phyloP scores from a whole-genome alignment of 2,329 filamentous ascomycete species.

The Raffaelea arxii region DNA sequence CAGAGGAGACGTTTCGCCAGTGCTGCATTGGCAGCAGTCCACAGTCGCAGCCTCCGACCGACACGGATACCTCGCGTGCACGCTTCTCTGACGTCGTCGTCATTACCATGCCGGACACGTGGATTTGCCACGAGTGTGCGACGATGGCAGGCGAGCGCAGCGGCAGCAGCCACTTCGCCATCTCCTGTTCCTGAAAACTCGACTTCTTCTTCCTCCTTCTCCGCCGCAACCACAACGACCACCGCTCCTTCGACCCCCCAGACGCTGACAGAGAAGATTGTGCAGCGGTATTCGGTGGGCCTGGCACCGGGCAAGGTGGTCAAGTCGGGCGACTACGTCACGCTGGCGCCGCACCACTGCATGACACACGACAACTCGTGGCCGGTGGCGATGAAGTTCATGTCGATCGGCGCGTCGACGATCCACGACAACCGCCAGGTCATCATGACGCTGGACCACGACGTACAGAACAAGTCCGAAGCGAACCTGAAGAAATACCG shows the following conservation, averaged over 20 bases:
- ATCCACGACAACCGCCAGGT: slow-evolving; percentile 64
- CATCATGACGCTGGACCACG: slow-evolving; percentile 79
- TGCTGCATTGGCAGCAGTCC: slow-evolving; percentile 1
- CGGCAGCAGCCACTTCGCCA: background rate
- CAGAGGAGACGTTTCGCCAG: slow-evolving; percentile 5
- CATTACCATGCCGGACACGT: slow-evolving; percentile 46
- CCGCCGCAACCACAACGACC: slow-evolving; percentile 12
- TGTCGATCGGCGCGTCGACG: slow-evolving; percentile 68
- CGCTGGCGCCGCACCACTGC: slow-evolving; percentile 58
- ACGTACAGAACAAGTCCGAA: slow-evolving; percentile 74
- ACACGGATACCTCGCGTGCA: background rate
- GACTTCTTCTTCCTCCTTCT: no score
- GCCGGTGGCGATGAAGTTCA: slow-evolving; percentile 57
- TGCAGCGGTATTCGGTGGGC: slow-evolving; percentile 71
- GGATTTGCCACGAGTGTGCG: background rate
- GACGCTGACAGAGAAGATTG: slow-evolving; percentile 87
- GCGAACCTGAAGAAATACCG: slow-evolving; percentile 74
- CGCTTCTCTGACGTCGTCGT: slow-evolving; percentile 22
- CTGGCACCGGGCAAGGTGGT: slow-evolving; percentile 67
- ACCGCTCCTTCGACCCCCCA: slow-evolving; percentile 39
- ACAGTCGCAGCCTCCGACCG: background rate
- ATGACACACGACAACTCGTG: slow-evolving; percentile 67
- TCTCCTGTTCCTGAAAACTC: no score
- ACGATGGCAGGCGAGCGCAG: background rate
- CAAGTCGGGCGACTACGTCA: slow-evolving; percentile 74